Conservation (phyloP, 2,329 filamentous ascomycete species). For the Cladosporium sp. region DNA sequence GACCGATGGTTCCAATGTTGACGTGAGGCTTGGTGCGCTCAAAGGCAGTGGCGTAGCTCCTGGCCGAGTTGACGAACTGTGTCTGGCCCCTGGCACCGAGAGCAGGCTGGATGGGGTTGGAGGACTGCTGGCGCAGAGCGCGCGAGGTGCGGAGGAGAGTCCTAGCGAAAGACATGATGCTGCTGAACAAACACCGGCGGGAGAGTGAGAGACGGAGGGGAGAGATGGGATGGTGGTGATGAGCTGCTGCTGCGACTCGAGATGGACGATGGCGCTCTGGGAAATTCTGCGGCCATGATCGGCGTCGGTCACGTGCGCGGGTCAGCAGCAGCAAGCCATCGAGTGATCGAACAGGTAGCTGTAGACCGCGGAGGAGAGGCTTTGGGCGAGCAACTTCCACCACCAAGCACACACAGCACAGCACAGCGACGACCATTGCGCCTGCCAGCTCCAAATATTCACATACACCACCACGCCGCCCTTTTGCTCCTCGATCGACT, state of each 20-base stretch:
- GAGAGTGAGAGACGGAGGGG: slow-evolving; percentile 17
- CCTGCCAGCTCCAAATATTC: background rate
- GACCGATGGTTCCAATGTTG: slow-evolving; percentile 98
- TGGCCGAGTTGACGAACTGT: slow-evolving; percentile 64
- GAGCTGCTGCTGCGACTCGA: background rate
- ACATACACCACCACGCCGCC: background rate
- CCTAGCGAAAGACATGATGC: slow-evolving; percentile 71
- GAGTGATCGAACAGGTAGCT: background rate
- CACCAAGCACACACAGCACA: background rate
- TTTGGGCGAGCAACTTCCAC: background rate
- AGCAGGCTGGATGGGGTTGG: slow-evolving; percentile 75
- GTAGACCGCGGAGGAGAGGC: background rate
- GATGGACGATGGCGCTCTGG: background rate
- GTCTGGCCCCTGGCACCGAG: slow-evolving; percentile 63
- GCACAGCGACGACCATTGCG: background rate
- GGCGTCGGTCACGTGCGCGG: background rate
- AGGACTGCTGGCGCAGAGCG: slow-evolving; percentile 67
- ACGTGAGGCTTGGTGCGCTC: slow-evolving; percentile 95
- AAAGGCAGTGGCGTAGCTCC: slow-evolving; percentile 65
- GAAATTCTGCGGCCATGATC: background rate
- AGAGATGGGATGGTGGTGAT: slow-evolving; percentile 9
- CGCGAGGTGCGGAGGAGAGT: slow-evolving; percentile 82
- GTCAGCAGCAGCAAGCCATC: background rate
- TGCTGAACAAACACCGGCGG: slow-evolving; percentile 13
- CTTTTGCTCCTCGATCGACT: background rate